Base-by-base conservation (phyloP, 352 stramenopile genomes). In the Elongisporangium senticosum region DNA sequence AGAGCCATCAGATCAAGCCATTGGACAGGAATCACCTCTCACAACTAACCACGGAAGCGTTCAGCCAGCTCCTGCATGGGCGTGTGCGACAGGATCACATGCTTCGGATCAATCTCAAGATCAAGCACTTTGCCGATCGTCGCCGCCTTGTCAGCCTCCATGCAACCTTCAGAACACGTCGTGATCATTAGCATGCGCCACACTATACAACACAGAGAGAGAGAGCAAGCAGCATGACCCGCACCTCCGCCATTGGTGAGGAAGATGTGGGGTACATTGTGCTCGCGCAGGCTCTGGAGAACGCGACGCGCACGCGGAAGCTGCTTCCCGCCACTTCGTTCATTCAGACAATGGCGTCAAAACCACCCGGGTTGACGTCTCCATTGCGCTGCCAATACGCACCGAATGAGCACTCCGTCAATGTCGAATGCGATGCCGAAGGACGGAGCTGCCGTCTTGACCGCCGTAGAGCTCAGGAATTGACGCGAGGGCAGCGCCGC, bases 361-460 rank as follows among this genome's bases (percentile, higher is more conserved):
- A 43, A 43, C 33, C 33, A 43, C 11, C 33, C 8, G 33, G n/a
- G 7, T 43, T 43, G 2, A 43, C 4, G 1, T 17, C 33, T 43
- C 10, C 8, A 43, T 53, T 19, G 37, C 48, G 14, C n/a, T 10
- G 7, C 7, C 14, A 47, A 47, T 37, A 19, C 51, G 19, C 37
- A 91, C 85, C 90, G 80, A 52, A 97, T 88, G 43, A 97, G 72
- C 13, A 97, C 90, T 56, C 90, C 90, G 49, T 97, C 90, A 47
- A 97, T 97, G 63, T 97, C 90, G 62, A 97, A 97, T 6, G 87
- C 89, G 43, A 96, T 86, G 40, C 85, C 86, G 43, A 94, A 93
- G 22, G 77, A 76, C 7, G 71, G 67, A 47, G 50, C 13, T 43
- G 33, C 33, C 8, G 10, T 2, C 8, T 43, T 43, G 11, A 10